These are phyloP conservation scores for Colletotrichum somersetense DNA, from an alignment of 2,329 filamentous ascomycete genomes.

Conservation along the genomic window DNA sequence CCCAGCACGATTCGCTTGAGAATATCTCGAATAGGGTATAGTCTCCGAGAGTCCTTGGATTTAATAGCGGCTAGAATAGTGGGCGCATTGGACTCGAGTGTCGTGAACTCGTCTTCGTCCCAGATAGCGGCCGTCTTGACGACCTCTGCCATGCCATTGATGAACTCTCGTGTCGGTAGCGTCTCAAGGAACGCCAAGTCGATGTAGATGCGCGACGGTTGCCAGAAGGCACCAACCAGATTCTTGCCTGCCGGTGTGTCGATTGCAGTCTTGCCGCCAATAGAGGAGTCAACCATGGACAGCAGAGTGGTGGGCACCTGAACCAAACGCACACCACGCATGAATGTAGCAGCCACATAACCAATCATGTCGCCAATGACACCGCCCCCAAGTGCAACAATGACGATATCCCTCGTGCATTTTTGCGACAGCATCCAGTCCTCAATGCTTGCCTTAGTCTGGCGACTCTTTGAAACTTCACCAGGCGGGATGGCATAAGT, in stretches of 20 bases:
- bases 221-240: constrained; percentile 95
- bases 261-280: constrained; percentile 98
- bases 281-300: constrained; percentile 98
- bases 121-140: constrained; percentile 98
- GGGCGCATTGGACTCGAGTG: constrained; percentile 85
- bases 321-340: constrained; percentile 95
- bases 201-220: constrained; percentile 93
- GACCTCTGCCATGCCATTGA: constrained; percentile 99
- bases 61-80: constrained; percentile 80
- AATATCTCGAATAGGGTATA: constrained; percentile 77
- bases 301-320: constrained; percentile 96
- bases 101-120: constrained; percentile 86
- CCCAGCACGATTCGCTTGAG: constrained; percentile 86
- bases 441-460: constrained; percentile 95
- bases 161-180: constrained; percentile 89
- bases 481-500: constrained; percentile 90
- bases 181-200: constrained; percentile 93
- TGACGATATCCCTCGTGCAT: constrained; percentile 95
- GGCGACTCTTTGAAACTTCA: constrained; percentile 91
- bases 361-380: constrained; percentile 99
- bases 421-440: constrained; percentile 95
- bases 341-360: constrained; percentile 97
- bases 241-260: constrained; percentile 98
- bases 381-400: constrained; percentile 93
- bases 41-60: constrained; percentile 62